Base-by-base conservation (phyloP, 2,329 filamentous ascomycete species). In the Dactylonectria estremocensis region DNA sequence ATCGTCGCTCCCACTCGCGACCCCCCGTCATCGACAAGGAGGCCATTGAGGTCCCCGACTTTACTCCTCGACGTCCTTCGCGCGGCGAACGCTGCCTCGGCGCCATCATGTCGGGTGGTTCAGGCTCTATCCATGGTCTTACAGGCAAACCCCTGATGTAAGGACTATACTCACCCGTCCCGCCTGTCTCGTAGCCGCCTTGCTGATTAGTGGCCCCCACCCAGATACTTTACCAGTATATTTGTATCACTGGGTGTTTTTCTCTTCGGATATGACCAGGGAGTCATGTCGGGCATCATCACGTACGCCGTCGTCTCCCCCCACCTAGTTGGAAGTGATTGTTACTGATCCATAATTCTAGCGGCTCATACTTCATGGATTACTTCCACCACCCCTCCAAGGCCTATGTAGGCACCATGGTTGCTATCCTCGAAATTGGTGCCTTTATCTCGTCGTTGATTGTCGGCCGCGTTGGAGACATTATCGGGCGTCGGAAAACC, bases 141-240 rank as follows among this genome's bases (percentile, higher is more conserved):
- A 97, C 97, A 77, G 96, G 96, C 84, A 97, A 97, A 86, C 91
- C 95, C 83, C 87, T 99, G 78, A 89, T 99, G 92, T 98, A 89
- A 69, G 86, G 80, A 52, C 10, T 31, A 53, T 37, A 6, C 60
- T 53, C 5, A 22, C 33, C 7, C 33, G 43, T 20, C 14, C 20
- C 20, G 18, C 43, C 6, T 22, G 45, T 16, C 20, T 28, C 16
- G 52, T 53, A 24, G 61, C 64, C 52, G 53, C 22, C 43, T 52
- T 71, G 67, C 74, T 77, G 45, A 75, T 22, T 11, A 18, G 7
- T 14, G 7, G 11, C 45, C 14, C 69, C 37, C 28, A 24, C 62
- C 22, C 77, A 97, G 95, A 72, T 97, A 97, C 80, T 98, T 98
- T 79, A 98, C 95, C 55, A 97, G 94, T 83, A 92, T 98, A 53